Evolutionary conservation across 2,329 filamentous ascomycete genomes (phyloP), one percentile per base, ranked within the genome.

Genomic region (Hypomyces perniciosus): DNA sequence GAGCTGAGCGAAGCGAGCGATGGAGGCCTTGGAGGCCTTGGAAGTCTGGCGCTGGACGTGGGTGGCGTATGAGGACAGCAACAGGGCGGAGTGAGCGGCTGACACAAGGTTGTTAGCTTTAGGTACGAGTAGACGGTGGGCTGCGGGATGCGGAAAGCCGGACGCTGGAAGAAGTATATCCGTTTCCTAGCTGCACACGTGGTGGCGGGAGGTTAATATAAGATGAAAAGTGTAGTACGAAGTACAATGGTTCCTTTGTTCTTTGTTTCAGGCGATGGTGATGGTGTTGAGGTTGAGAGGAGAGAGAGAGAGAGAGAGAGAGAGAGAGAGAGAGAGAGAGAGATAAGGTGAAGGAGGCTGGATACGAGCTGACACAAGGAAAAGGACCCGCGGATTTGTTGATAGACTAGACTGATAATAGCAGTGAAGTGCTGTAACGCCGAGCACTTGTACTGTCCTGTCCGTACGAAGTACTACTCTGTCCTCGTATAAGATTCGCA

Each of bases 1-100:
- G 20, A 20, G 20, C 20, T 20, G 20, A 20, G 20, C 20, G 20
- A 20, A 20, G 20, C 20, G 20, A 37, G 44, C 31, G 30, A 35
- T 46, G 44, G 44, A 37, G 26, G 30, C 13, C 30, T 44, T 46
- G 43, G 43, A 44, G 43, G 35, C 33, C 35, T 31, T 31, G 44
- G 44, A 35, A 12, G 33, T 35, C 33, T 35, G 33, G 33, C 33
- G 3, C 33, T 35, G 33, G 33, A 35, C 12, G 8, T 8, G 12
- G 33, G 33, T 35, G 33, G 33, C 33, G 33, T 12, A 20, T 20
- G 20, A 20, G 20, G 20, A 8, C 33, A 8, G 33, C 33, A 35
- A 35, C 33, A 8, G 12, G 12, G 33, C 33, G 33, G 33, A 35
- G 33, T 12, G 33, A 35, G 33, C 33, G 33, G 33, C 33, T 35